These are phyloP conservation scores for Adansonia gregorii DNA, from an alignment of 441 rosid species.

Conservation along the genomic window DNA sequence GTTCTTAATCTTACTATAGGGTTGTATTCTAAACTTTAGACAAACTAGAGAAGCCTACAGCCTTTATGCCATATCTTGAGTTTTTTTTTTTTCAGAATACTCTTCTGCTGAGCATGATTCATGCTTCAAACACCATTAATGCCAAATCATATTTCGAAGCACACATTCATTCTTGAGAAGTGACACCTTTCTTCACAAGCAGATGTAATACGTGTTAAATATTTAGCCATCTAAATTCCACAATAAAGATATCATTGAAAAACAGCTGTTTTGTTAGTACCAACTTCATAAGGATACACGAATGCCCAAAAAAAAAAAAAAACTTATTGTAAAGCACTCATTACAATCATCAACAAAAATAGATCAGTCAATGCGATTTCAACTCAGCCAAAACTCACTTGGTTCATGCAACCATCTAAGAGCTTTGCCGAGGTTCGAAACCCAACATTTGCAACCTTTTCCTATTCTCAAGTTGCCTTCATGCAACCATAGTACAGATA, in stretches of 20 bases:
- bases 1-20: not conserved
- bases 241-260: not conserved
- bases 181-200: not conserved
- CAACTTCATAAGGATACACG: not conserved
- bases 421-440: too few species aligned
- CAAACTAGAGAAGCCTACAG: not conserved
- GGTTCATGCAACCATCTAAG: too few species aligned
- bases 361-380: not conserved
- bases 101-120: constrained; percentile 12
- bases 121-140: not conserved
- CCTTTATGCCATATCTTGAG: constrained; percentile 19
- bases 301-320: not conserved
- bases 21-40: constrained; percentile 1
- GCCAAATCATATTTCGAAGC: not conserved
- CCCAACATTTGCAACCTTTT: too few species aligned
- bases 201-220: not conserved
- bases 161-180: not conserved
- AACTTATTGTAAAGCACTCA: not conserved
- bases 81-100: not conserved
- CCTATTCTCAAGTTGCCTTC: too few species aligned
- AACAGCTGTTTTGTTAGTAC: not conserved
- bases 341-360: not conserved
- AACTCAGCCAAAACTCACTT: not conserved
- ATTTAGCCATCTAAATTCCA: not conserved
- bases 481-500: too few species aligned